phyloP scores from a whole-genome alignment of 768 basidiomycete genomes.

The Boletales sp. region DNA sequence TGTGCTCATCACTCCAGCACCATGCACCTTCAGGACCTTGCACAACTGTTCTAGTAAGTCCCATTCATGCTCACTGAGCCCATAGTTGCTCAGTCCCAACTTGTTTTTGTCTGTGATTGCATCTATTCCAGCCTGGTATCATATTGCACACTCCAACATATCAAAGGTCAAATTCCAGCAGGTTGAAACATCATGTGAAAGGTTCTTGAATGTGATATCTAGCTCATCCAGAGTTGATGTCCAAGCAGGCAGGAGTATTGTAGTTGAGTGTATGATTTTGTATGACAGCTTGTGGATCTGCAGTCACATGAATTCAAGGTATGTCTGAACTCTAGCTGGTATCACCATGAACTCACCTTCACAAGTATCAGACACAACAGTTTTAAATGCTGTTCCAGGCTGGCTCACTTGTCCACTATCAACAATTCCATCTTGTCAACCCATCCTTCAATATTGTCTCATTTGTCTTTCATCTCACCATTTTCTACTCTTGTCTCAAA shows the following conservation, averaged over 20 bases:
- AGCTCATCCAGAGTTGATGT: background rate
- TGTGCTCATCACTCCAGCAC: no score
- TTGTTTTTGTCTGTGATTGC: constrained; percentile 11
- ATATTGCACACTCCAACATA: constrained; percentile 17
- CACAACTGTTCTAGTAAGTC: constrained; percentile 27
- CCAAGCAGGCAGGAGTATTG: constrained; percentile 23
- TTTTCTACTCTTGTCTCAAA: no score
- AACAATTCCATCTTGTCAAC: no score
- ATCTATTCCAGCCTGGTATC: constrained; percentile 21
- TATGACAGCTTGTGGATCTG: constrained; percentile 12
- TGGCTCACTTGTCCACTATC: no score
- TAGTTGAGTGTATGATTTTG: constrained; percentile 20
- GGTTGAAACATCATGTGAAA: constrained; percentile 15
- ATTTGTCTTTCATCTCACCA: no score
- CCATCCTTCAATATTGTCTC: no score
- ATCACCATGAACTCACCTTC: constrained; percentile 2
- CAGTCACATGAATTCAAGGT: no score
- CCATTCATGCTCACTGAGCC: constrained; percentile 33
- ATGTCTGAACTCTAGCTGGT: no score
- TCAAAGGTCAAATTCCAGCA: constrained; percentile 21
- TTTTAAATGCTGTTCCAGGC: no score
- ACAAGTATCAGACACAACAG: constrained; percentile 1
- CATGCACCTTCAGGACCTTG: constrained; percentile 29
- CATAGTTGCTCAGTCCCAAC: constrained; percentile 21
- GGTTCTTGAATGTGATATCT: background rate